Conservation (phyloP, 164 flowering plant genomes). For the Tetracentron sinense region DNA sequence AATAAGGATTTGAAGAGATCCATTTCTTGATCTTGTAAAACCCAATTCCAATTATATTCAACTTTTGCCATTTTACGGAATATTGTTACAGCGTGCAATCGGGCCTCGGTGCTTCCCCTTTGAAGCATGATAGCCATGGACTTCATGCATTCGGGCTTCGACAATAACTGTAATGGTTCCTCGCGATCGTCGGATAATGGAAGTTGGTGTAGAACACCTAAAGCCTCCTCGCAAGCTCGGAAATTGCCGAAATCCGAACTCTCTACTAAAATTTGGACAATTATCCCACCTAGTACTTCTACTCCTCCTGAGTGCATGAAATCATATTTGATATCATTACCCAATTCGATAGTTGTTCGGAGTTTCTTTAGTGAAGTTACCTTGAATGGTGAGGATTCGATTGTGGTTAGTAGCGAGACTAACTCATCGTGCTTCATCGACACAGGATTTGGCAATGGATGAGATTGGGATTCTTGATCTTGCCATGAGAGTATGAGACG, state of each 20-base stretch:
- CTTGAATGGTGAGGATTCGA: conserved; percentile 54
- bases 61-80: conserved; percentile 29
- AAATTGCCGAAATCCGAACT: conserved; percentile 40
- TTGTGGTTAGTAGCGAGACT: conserved; percentile 25
- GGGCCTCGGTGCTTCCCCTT: conserved; percentile 53
- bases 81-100: conserved; percentile 39
- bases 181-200: conserved; percentile 25
- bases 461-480: background rate
- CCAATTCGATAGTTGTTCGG: conserved; percentile 23
- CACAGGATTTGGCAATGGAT: no score
- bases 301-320: conserved; percentile 44
- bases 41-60: conserved; percentile 30
- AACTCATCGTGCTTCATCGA: conserved; percentile 37
- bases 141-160: conserved; percentile 37
- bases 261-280: conserved; percentile 33
- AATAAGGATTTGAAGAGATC: conserved; percentile 57
- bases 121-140: conserved; percentile 53
- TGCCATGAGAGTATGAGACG: conserved; percentile 55
- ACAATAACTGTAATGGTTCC: conserved; percentile 23
- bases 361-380: conserved; percentile 47
- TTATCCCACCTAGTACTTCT: conserved; percentile 32
- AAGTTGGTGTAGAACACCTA: conserved; percentile 39
- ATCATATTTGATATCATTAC: conserved; percentile 28
- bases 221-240: conserved; percentile 65
- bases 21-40: conserved; percentile 35